These are phyloP conservation scores for Sporisorium reilianum DNA, from an alignment of 1,284 basidiomycete species.

Conservation along the genomic window DNA sequence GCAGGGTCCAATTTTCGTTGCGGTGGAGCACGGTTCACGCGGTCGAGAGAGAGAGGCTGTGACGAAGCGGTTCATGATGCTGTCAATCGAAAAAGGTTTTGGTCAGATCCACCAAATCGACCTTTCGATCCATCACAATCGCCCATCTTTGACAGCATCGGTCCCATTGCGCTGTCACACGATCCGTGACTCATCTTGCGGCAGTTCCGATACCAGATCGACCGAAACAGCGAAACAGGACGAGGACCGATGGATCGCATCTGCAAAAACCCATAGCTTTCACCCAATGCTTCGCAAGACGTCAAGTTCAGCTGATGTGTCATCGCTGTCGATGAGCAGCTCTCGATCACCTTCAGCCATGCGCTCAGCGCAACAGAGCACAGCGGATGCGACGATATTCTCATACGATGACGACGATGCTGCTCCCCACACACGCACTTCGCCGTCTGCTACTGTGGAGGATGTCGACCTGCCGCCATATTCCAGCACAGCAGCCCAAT, in stretches of 20 bases:
- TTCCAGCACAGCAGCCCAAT: constrained; percentile 11
- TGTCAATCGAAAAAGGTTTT: neutral
- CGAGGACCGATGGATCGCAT: constrained; percentile 4
- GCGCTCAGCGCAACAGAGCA: constrained; percentile 8
- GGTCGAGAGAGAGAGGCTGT: neutral
- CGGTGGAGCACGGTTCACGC: constrained; percentile 16
- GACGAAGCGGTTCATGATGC: neutral
- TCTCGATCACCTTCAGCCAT: constrained; percentile 4
- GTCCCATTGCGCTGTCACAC: neutral
- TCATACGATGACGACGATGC: constrained; percentile 23
- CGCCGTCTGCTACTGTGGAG: neutral
- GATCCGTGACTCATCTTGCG: neutral
- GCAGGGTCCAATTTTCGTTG: constrained; percentile 14
- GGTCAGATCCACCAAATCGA: too few species aligned
- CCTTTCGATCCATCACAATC: too few species aligned
- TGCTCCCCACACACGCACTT: neutral
- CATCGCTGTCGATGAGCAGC: constrained; percentile 11
- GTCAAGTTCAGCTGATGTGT: constrained; percentile 2
- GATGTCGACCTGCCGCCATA: constrained; percentile 25
- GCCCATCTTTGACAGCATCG: neutral
- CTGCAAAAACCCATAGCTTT: neutral
- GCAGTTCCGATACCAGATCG: neutral
- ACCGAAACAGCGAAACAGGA: neutral
- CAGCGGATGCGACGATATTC: constrained; percentile 14
- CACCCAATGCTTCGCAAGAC: neutral